phyloP scores from a whole-genome alignment of 768 basidiomycete species.

The Amanita pseudoporphyria region DNA sequence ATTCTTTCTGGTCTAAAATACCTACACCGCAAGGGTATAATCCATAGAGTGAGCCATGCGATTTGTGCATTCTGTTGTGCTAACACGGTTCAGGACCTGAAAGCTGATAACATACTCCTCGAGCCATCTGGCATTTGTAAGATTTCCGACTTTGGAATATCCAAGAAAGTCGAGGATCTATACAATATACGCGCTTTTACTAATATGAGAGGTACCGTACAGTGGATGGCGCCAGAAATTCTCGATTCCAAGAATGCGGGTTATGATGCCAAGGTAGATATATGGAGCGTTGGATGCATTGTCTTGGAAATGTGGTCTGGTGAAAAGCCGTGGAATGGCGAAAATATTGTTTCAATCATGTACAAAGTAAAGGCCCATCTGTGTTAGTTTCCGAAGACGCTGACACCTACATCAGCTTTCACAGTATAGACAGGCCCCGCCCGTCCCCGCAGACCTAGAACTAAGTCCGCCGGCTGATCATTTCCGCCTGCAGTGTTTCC shows the following conservation, averaged over 20 bases:
- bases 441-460: slow-evolving; percentile 58
- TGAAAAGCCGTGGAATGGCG: slow-evolving; percentile 76
- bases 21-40: slow-evolving; percentile 74
- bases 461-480: slow-evolving; percentile 56
- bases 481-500: slow-evolving; percentile 72
- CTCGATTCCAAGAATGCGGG: slow-evolving; percentile 59
- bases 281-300: slow-evolving; percentile 93
- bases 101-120: slow-evolving; percentile 91
- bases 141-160: slow-evolving; percentile 95
- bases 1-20: slow-evolving; percentile 84
- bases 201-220: slow-evolving; percentile 82
- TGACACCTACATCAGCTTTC: slow-evolving; percentile 39
- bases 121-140: slow-evolving; percentile 82
- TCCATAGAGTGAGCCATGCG: slow-evolving; percentile 57
- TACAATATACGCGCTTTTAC: slow-evolving; percentile 52
- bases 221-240: slow-evolving; percentile 96
- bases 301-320: slow-evolving; percentile 96
- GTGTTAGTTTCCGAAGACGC: neutral
- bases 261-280: slow-evolving; percentile 91
- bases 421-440: slow-evolving; percentile 58
- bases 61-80: neutral
- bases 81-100: slow-evolving; percentile 55
- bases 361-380: slow-evolving; percentile 46
- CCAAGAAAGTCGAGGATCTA: slow-evolving; percentile 76
- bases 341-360: slow-evolving; percentile 69